phyloP scores from a whole-genome alignment of 1,284 basidiomycete genomes.

The Fomitiporia mediterranea region DNA sequence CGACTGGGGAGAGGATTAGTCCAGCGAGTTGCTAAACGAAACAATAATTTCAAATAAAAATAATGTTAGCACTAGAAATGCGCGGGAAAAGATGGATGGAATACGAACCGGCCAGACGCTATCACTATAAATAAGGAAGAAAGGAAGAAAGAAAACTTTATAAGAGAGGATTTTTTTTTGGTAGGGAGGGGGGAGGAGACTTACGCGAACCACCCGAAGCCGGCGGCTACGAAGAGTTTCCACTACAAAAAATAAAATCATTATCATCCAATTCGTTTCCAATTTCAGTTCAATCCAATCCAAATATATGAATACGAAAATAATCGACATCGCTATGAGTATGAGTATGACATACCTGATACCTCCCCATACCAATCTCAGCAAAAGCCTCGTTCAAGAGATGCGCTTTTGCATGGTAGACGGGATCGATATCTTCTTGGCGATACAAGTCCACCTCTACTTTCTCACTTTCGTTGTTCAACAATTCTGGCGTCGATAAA shows the following conservation, averaged over 20 bases:
- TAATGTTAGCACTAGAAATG: conserved; percentile 8
- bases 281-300: too few relatives aligned
- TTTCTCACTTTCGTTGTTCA: too few relatives aligned
- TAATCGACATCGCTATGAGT: too few relatives aligned
- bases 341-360: conserved; percentile 53
- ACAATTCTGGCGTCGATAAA: background rate
- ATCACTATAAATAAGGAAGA: too few relatives aligned
- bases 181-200: conserved; percentile 25
- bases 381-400: conserved; percentile 64
- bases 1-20: conserved; percentile 51
- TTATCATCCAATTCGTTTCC: background rate
- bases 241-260: conserved; percentile 34
- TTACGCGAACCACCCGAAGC: conserved; percentile 70
- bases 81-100: conserved; percentile 5
- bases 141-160: background rate
- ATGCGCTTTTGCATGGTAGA: conserved; percentile 58
- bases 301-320: too few relatives aligned
- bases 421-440: conserved; percentile 49
- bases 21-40: conserved; percentile 42
- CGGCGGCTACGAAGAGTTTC: conserved; percentile 53
- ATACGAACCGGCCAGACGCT: conserved; percentile 44
- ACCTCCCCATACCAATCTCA: conserved; percentile 69
- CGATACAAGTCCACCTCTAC: conserved; percentile 38
- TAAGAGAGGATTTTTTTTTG: background rate
- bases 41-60: conserved; percentile 1